Base-by-base conservation (phyloP, 257 asterid species). In the Scutellaria minor region DNA sequence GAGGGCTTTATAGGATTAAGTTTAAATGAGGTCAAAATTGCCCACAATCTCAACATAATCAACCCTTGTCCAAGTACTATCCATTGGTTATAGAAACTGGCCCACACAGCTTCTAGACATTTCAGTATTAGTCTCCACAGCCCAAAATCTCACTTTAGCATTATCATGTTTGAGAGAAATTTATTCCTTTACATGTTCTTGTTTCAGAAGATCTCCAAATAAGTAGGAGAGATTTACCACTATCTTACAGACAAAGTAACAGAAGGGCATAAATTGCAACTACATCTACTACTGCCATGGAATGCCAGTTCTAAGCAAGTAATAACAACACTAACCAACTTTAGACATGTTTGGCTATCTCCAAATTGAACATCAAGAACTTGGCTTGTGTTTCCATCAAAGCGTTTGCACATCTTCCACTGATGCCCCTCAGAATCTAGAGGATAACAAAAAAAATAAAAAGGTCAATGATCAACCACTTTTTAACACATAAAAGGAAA, bases 321-420 rank as follows among this genome's bases (percentile, higher is more conserved):
- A 76, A 68, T 22, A 64, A 39, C 46, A 72, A 55, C 55, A 76
- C 91, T 84, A 74, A 91, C 98, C 98, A 94, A 74, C 87, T 87
- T 94, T 82, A 94, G 85, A 83, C 78, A 76, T 5, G 82, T 75
- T 35, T 70, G 81, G 65, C 78, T 85, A 80, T 78, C 85, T 71
- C 98, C 97, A 85, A 90, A 93, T 54, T 83, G 95, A 75, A 85
- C 78, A 70, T 90, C 93, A 40, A 93, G 86, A 73, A 90, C 88
- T 62, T 63, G 86, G 80, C 84, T 79, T 44, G 84, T 69, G 72
- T 71, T 80, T 71, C 79, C 68, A 72, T 82, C 89, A 76, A 93
- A 90, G 76, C 77, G 65, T 81, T 89, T 85, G 88, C 96, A 77
- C 81, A 85, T 71, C 78, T 82, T 85, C 98, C 98, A 93, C 53